These are phyloP conservation scores for Annulohypoxylon maeteangense DNA, from an alignment of 495 filamentous ascomycete species.

Conservation along the genomic window DNA sequence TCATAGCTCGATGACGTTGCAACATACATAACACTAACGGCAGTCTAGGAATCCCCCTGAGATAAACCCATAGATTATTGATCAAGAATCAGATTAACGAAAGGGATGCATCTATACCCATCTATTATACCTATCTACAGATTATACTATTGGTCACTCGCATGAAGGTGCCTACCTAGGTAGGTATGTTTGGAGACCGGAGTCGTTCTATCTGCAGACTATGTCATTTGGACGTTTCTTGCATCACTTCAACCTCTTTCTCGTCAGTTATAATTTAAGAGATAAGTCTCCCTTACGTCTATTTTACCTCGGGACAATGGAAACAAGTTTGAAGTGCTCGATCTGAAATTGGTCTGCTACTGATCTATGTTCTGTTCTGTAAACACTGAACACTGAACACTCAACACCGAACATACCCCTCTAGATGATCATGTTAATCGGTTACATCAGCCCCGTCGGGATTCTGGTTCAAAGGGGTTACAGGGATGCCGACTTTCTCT, in stretches of 20 bases:
- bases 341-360: neutral
- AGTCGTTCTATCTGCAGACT: neutral
- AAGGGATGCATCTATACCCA: neutral
- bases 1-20: neutral
- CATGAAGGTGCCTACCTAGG: too few species aligned
- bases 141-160: neutral
- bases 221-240: neutral
- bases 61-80: neutral
- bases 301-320: neutral
- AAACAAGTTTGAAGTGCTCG: neutral
- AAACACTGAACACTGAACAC: too few species aligned
- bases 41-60: neutral
- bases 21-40: neutral
- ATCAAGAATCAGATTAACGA: neutral
- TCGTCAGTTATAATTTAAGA: neutral
- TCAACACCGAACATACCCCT: neutral
- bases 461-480: slow-evolving; percentile 16
- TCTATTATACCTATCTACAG: neutral
- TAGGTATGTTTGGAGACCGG: neutral
- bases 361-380: neutral
- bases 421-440: slow-evolving; percentile 9
- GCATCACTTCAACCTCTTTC: neutral
- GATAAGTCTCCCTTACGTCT: neutral
- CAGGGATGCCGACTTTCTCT: slow-evolving; percentile 21
- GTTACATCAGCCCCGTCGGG: slow-evolving; percentile 13